phyloP scores from a whole-genome alignment of 805 yeast species.

The Monosporozyma yasuniensis region DNA sequence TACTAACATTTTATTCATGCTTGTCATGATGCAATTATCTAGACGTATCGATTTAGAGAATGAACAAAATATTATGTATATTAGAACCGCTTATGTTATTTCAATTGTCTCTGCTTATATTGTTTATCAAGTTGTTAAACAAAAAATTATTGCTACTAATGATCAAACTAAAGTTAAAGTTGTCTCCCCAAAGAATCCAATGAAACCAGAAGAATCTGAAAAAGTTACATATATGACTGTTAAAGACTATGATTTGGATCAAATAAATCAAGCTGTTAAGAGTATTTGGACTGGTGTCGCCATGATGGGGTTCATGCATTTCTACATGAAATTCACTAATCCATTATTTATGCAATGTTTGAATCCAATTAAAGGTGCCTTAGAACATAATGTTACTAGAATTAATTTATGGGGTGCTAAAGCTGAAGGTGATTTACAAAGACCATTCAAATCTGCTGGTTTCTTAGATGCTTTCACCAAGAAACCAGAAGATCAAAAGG shows the following conservation, averaged over 20 bases:
- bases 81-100: slow-evolving; percentile 60
- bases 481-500: not conserved
- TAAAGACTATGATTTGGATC: slow-evolving; percentile 86
- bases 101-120: slow-evolving; percentile 58
- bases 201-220: slow-evolving; percentile 72
- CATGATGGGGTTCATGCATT: slow-evolving; percentile 97
- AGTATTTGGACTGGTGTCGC: slow-evolving; percentile 82
- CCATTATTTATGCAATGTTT: slow-evolving; percentile 92
- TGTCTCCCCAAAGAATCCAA: slow-evolving; percentile 72
- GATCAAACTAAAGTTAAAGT: slow-evolving; percentile 86
- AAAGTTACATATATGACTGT: slow-evolving; percentile 85
- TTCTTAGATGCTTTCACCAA: slow-evolving; percentile 47
- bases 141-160: slow-evolving; percentile 60
- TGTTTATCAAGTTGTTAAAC: slow-evolving; percentile 57
- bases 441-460: slow-evolving; percentile 90
- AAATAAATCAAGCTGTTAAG: slow-evolving; percentile 70
- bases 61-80: slow-evolving; percentile 63
- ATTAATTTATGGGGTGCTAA: slow-evolving; percentile 79
- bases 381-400: slow-evolving; percentile 84
- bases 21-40: slow-evolving; percentile 93
- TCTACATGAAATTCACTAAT: slow-evolving; percentile 95
- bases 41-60: slow-evolving; percentile 84
- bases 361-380: slow-evolving; percentile 79
- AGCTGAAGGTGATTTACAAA: slow-evolving; percentile 82
- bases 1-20: slow-evolving; percentile 80